Conservation (phyloP, 1,284 basidiomycete species). For the Apiotrichum brassicae region DNA sequence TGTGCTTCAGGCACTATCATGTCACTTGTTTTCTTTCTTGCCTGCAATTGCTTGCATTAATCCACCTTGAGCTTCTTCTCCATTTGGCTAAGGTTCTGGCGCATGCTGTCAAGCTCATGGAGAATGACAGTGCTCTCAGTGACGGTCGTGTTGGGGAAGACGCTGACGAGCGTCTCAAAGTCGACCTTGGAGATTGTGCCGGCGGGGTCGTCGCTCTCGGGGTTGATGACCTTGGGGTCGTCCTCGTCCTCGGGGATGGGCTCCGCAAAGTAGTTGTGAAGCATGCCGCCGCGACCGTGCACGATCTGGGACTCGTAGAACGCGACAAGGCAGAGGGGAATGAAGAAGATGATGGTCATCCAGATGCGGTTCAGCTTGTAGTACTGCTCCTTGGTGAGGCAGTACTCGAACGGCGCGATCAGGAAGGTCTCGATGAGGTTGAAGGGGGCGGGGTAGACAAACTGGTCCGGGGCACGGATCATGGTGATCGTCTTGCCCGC, state of each 20-base stretch:
- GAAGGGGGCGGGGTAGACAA: slow-evolving; percentile 51
- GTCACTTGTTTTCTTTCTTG: too few relatives aligned
- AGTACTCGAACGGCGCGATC: slow-evolving; percentile 74
- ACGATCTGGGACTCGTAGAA: slow-evolving; percentile 64
- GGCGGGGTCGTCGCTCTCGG: slow-evolving; percentile 46
- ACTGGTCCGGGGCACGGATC: slow-evolving; percentile 64
- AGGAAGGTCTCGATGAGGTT: slow-evolving; percentile 73
- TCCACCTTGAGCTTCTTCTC: slow-evolving; percentile 54
- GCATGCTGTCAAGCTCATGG: slow-evolving; percentile 58
- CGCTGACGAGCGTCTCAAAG: slow-evolving; percentile 67
- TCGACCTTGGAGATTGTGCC: slow-evolving; percentile 63
- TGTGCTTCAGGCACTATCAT: too few relatives aligned
- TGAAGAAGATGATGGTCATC: slow-evolving; percentile 71
- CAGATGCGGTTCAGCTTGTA: slow-evolving; percentile 64
- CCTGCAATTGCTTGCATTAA: too few relatives aligned
- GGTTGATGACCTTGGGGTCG: slow-evolving; percentile 60
- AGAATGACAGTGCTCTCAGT: slow-evolving; percentile 65
- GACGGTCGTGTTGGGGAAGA: slow-evolving; percentile 56
- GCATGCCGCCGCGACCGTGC: slow-evolving; percentile 52
- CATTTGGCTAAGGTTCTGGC: slow-evolving; percentile 55
- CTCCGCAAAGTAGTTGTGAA: slow-evolving; percentile 60
- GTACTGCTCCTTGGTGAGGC: slow-evolving; percentile 30
- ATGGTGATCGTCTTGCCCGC: slow-evolving; percentile 77
- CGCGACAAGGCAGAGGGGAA: slow-evolving; percentile 68
- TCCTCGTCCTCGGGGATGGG: slow-evolving; percentile 57